Evolutionary conservation across 805 yeast species (phyloP).

Genomic region (Yarrowia porcina): DNA sequence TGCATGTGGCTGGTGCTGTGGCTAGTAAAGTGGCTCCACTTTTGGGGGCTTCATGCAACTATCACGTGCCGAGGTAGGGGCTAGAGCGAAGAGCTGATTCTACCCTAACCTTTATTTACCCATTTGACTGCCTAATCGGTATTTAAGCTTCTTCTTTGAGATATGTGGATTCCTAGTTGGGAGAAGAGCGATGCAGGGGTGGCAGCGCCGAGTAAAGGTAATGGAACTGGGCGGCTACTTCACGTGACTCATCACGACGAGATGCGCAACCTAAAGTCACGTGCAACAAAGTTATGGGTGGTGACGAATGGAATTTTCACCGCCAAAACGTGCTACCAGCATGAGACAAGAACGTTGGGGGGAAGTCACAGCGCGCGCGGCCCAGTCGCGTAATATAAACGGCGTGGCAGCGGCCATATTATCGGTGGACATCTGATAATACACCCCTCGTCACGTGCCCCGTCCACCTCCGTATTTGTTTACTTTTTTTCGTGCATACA

Average conservation of each 20-base stretch:
- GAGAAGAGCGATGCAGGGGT: constrained; percentile 8
- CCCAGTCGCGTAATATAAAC: not conserved
- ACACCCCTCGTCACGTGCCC: not conserved
- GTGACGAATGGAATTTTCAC: not conserved
- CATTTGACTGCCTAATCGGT: constrained; percentile 13
- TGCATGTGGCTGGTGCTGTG: constrained; percentile 3
- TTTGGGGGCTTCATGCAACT: not conserved
- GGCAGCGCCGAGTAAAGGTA: constrained; percentile 22
- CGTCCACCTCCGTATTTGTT: not conserved
- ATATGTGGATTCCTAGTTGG: constrained; percentile 4
- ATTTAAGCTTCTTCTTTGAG: constrained; percentile 2
- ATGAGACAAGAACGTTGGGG: not conserved
- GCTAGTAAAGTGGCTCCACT: constrained; percentile 9
- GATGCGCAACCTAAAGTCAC: not conserved
- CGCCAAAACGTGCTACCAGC: not conserved
- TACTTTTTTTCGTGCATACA: constrained; percentile 12
- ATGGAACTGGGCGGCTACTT: not conserved
- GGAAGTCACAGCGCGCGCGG: not conserved
- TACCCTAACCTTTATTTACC: constrained; percentile 21
- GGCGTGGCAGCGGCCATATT: not conserved
- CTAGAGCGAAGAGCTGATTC: not conserved
- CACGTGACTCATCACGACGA: constrained; percentile 1
- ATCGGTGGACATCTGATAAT: not conserved
- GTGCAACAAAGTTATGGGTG: not conserved
- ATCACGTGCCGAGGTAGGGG: constrained; percentile 6